Conservation (phyloP, 371 early-diverging fungal genomes). For the Mortierella sp. region DNA sequence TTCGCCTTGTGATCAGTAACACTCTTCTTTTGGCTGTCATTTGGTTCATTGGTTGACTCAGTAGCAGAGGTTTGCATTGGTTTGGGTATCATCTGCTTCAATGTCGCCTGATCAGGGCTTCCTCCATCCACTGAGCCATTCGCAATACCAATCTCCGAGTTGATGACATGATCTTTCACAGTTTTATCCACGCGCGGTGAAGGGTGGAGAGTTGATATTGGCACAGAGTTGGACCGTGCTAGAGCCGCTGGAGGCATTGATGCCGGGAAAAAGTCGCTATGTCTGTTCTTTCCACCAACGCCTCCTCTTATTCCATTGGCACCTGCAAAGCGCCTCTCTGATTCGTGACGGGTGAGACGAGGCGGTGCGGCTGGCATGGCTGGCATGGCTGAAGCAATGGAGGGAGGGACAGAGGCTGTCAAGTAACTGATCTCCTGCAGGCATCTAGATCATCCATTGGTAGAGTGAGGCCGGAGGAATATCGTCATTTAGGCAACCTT, state of each 20-base stretch:
- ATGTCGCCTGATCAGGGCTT: constrained; percentile 11
- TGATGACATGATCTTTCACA: too few relatives aligned
- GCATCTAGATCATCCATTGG: constrained; percentile 54
- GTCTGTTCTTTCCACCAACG: constrained; percentile 28
- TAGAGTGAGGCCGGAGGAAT: not conserved
- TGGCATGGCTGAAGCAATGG: constrained; percentile 29
- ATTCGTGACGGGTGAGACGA: constrained; percentile 32
- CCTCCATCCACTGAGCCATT: not conserved
- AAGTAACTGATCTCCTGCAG: constrained; percentile 74
- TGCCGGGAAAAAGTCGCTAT: constrained; percentile 44
- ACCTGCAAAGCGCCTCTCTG: constrained; percentile 23
- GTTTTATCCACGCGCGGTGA: too few relatives aligned
- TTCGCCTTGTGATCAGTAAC: too few relatives aligned
- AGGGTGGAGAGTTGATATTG: constrained; percentile 19
- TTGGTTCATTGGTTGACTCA: too few relatives aligned
- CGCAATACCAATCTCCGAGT: too few relatives aligned
- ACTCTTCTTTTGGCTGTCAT: too few relatives aligned
- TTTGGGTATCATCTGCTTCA: constrained; percentile 13
- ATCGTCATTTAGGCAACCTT: not conserved
- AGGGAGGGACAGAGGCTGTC: constrained; percentile 52
- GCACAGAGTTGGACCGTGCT: constrained; percentile 46
- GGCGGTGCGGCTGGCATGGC: constrained; percentile 30
- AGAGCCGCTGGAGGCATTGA: not conserved
- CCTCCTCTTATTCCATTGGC: constrained; percentile 33
- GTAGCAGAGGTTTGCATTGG: not conserved